These are phyloP conservation scores for Voacanga thouarsii DNA, from an alignment of 257 asterid species.

Conservation along the genomic window DNA sequence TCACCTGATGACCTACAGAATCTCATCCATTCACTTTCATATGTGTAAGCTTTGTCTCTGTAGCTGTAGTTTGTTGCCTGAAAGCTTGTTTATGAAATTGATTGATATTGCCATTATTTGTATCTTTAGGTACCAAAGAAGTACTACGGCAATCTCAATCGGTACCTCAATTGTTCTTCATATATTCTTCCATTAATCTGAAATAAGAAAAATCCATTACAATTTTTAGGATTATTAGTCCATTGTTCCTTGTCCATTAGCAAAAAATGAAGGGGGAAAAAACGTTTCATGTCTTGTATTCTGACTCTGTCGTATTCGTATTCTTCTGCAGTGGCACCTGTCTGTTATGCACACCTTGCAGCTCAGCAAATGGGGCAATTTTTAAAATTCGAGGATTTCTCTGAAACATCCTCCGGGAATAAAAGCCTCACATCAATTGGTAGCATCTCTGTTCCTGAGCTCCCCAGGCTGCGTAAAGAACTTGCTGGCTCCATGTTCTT, in stretches of 20 bases:
- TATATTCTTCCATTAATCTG: not conserved
- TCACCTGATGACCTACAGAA: conserved; percentile 81
- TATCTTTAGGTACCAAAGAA: conserved; percentile 64
- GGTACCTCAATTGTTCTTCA: conserved; percentile 44
- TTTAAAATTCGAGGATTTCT: conserved; percentile 57
- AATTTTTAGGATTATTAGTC: not conserved
- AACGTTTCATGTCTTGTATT: not conserved
- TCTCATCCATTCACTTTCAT: conserved; percentile 75
- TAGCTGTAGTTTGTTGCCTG: conserved; percentile 11
- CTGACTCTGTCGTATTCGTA: not conserved
- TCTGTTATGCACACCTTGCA: conserved; percentile 89
- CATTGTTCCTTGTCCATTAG: not conserved
- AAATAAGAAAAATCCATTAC: not conserved
- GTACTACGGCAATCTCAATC: conserved; percentile 70
- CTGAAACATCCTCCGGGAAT: conserved; percentile 56
- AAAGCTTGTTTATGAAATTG: not conserved
- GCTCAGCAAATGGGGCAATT: conserved; percentile 80
- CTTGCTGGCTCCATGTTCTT: conserved; percentile 92
- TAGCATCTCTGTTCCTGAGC: conserved; percentile 43
- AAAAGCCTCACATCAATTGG: conserved; percentile 32
- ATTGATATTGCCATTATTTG: not conserved
- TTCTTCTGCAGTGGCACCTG: conserved; percentile 71
- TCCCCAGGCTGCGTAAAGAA: conserved; percentile 69
- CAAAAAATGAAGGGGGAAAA: not conserved
- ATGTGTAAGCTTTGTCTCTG: conserved; percentile 59